These are phyloP conservation scores for Epicoccum sorghinum DNA, from an alignment of 2,329 filamentous ascomycete species.

Conservation along the genomic window DNA sequence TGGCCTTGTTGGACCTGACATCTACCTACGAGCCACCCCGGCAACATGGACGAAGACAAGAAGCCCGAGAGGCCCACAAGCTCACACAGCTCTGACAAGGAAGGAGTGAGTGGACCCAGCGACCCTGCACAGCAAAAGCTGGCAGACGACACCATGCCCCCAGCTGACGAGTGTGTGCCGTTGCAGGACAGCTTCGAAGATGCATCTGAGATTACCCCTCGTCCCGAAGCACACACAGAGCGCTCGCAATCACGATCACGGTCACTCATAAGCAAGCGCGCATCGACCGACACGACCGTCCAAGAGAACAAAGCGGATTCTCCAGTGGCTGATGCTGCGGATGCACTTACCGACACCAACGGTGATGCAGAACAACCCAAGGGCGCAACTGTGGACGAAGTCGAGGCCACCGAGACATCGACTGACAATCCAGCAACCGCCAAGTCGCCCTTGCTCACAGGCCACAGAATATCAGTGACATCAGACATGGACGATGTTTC, in stretches of 20 bases:
- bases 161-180: conserved; percentile 20
- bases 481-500: conserved; percentile 69
- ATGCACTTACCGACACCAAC: conserved; percentile 15
- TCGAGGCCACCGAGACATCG: conserved; percentile 26
- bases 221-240: conserved; percentile 50
- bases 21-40: conserved; percentile 5
- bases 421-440: conserved; percentile 31
- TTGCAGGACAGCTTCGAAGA: conserved; percentile 81
- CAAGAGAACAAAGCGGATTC: conserved; percentile 7
- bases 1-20: conserved; percentile 1
- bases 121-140: background rate
- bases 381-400: conserved; percentile 9
- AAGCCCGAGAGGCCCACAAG: conserved; percentile 35
- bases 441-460: conserved; percentile 60
- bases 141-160: background rate
- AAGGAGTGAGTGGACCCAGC: conserved; percentile 27
- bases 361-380: conserved; percentile 19
- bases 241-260: conserved; percentile 50
- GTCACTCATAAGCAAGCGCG: conserved; percentile 58
- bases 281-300: conserved; percentile 25
- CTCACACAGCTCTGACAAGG: conserved; percentile 41
- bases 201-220: conserved; percentile 65
- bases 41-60: conserved; percentile 18
- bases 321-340: conserved; percentile 11
- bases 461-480: conserved; percentile 61